These are phyloP conservation scores for Wickerhamomyces subpelliculosus DNA, from an alignment of 805 yeast genomes.

Conservation along the genomic window DNA sequence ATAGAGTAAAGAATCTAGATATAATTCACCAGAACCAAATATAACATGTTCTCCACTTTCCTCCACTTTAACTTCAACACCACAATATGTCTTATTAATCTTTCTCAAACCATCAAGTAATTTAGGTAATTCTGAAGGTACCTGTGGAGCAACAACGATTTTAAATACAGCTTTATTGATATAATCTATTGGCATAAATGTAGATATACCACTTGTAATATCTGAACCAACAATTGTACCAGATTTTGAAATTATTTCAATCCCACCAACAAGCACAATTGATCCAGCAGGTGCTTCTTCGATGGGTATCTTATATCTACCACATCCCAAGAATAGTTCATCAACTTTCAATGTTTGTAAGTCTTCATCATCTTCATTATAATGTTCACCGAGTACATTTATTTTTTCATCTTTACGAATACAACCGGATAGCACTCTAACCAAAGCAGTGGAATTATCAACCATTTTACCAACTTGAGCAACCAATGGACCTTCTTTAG, in stretches of 20 bases:
- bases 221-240: slow-evolving; percentile 44
- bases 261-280: slow-evolving; percentile 61
- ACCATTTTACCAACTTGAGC: slow-evolving; percentile 55
- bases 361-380: slow-evolving; percentile 46
- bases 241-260: slow-evolving; percentile 51
- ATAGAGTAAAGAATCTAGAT: slow-evolving; percentile 74
- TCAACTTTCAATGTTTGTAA: slow-evolving; percentile 27
- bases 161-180: slow-evolving; percentile 59
- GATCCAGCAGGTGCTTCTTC: slow-evolving; percentile 54
- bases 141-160: slow-evolving; percentile 74
- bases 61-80: slow-evolving; percentile 64
- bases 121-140: slow-evolving; percentile 72
- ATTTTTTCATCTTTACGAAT: slow-evolving; percentile 41
- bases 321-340: slow-evolving; percentile 46
- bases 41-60: slow-evolving; percentile 85
- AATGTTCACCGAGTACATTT: slow-evolving; percentile 50
- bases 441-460: slow-evolving; percentile 50
- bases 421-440: slow-evolving; percentile 57
- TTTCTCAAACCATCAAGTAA: slow-evolving; percentile 63
- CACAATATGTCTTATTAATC: slow-evolving; percentile 56
- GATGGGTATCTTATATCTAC: slow-evolving; percentile 58
- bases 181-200: slow-evolving; percentile 37
- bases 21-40: slow-evolving; percentile 80
- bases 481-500: slow-evolving; percentile 34
- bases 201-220: slow-evolving; percentile 14